Base-by-base conservation (phyloP, 2,329 filamentous ascomycete genomes). In the Neophaeococcomyces aloes region DNA sequence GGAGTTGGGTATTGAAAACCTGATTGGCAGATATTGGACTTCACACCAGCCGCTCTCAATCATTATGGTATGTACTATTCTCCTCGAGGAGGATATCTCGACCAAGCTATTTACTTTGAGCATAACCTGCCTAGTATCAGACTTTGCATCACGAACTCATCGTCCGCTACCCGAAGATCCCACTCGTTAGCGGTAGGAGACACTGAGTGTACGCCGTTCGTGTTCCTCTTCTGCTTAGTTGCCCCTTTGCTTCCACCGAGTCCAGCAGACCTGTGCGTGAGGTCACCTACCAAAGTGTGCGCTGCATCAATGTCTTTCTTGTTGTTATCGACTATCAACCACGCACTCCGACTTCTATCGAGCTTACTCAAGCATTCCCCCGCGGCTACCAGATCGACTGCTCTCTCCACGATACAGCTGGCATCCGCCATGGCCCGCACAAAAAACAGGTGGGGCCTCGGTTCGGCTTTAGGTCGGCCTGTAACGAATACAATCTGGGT, bases 71-170 rank as follows among this genome's bases (percentile, higher is more conserved):
- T n/a, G n/a, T n/a, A n/a, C n/a, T n/a, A n/a, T n/a, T n/a, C n/a
- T n/a, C n/a, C n/a, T n/a, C n/a, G n/a, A n/a, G n/a, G n/a, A n/a
- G n/a, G n/a, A n/a, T n/a, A n/a, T n/a, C n/a, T n/a, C n/a, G n/a
- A n/a, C n/a, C n/a, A n/a, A n/a, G n/a, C n/a, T n/a, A n/a, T n/a
- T n/a, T n/a, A n/a, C n/a, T 14, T 8, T 19, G 33, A 36, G 31
- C 87, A 75, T 53, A 95, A 65, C 48, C 79, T 76, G 1, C 88
- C 89, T 39, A 94, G 61, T 50, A 98, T 95, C 47, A 96, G 67
- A 61, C 87, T 95, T 69, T 98, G 89, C 44, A 94, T 80, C 17
- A 96, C 78, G 58, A 89, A 78, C 63, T 96, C 89, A 60, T 93
- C 82, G 44, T 80, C 82, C 41, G 94, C 74, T 34, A 91, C 73